Evolutionary conservation across 345 rosid genomes (phyloP), one percentile per base, ranked within the genome.

Genomic region (Citrus australasica): DNA sequence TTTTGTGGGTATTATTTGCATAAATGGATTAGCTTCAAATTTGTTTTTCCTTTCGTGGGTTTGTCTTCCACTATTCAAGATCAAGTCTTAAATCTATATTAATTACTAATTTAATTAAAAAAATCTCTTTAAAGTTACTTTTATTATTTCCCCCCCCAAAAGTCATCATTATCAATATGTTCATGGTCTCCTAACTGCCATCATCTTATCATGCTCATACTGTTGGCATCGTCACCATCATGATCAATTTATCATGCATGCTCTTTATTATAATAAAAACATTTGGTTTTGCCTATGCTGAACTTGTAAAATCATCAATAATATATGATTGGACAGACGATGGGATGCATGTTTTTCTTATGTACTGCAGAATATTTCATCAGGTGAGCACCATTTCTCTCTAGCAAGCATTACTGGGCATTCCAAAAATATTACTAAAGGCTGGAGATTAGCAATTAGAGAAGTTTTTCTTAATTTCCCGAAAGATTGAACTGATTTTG

Each of bases 371-470:
- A 59, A 14, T 17, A 24, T 35, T n/a, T 37, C 11, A 24, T 71
- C 76, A 59, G 67, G 67, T 73, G 67, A 35, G 76, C 76, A 73
- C 25, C 66, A 37, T 35, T 16, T 73, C 65, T 58, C 66, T 35
- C 67, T 59, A 13, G 48, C 51, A 60, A 37, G 55, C 25, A 9
- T 24, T 53, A 13, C 30, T 33, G 30, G 63, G 21, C n/a, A 1
- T 58, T 73, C 53, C 35, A 73, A n/a, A 59, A 13, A 55, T n/a
- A 71, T 17, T 9, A 9, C 60, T 11, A 30, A 5, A 17, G 27
- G 16, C 9, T 27, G 48, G 58, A 25, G 17, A 25, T 27, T 25
- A 46, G 38, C 33, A 30, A 16, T 64, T 42, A 13, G 19, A 6
- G 7, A 5, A 24, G 3, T 4, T 69, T 69, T 46, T 3, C 37